Conservation (phyloP, 768 basidiomycete species). For the Tulasnella sp. region DNA sequence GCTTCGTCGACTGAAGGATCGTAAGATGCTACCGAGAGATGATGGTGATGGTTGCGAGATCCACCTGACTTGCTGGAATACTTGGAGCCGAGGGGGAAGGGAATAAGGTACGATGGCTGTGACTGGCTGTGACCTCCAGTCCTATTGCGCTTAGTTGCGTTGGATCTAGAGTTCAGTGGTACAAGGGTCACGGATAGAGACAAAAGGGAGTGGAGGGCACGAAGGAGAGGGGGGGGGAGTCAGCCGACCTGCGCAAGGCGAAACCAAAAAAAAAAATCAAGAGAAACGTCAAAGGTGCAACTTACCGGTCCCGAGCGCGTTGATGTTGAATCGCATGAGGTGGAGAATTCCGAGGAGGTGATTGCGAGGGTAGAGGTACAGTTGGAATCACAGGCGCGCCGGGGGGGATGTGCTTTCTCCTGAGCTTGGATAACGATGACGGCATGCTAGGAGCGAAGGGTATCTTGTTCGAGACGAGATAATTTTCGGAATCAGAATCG, state of each 20-base stretch:
- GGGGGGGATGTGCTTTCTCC: neutral
- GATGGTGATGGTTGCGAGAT: conserved; percentile 4
- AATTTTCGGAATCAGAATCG: neutral
- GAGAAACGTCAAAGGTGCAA: neutral
- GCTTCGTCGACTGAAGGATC: conserved; percentile 1
- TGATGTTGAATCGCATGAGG: neutral
- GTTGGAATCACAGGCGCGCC: conserved; percentile 12
- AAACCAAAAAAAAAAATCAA: neutral
- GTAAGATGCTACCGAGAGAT: conserved; percentile 4
- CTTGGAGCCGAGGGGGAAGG: neutral
- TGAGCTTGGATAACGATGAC: too few relatives aligned
- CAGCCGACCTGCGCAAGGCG: neutral
- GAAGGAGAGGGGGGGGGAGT: neutral
- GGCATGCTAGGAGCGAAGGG: too few relatives aligned
- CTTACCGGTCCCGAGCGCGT: conserved; percentile 13
- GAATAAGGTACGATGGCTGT: neutral
- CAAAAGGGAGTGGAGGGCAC: neutral
- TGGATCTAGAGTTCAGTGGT: neutral
- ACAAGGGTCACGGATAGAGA: neutral
- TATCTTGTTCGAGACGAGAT: too few relatives aligned
- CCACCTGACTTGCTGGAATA: neutral
- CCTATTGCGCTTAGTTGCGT: neutral
- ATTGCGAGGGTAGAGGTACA: conserved; percentile 23
- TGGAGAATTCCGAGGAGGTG: conserved; percentile 19
- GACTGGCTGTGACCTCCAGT: neutral